A percentile compares a stretch with the other conserved stretches of the same genome.
Evolutionary conservation across 202 grass and related monocot species (phyloP).

Genomic region (Sporobolus alterniflorus): DNA sequence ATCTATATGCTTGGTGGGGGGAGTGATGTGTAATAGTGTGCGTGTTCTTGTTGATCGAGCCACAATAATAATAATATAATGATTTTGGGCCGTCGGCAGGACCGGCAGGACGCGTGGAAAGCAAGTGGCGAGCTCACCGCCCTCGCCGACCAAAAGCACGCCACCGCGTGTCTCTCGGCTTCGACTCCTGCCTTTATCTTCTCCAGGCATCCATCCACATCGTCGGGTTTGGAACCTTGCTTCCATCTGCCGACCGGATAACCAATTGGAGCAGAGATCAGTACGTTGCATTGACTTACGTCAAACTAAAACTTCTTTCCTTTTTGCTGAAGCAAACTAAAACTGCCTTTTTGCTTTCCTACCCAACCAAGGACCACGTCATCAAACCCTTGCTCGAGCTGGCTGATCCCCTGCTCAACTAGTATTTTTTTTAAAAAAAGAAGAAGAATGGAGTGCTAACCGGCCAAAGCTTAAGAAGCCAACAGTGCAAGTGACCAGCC

Average conservation of each 20-base stretch:
- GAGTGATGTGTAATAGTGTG: too few species aligned
- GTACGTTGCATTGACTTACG: too few species aligned
- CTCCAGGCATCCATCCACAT: background rate
- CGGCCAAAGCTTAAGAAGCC: too few species aligned
- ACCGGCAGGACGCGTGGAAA: background rate
- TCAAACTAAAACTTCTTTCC: background rate
- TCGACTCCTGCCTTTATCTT: background rate
- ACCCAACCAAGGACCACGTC: constrained; percentile 3
- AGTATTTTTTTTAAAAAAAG: background rate
- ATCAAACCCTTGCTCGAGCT: too few species aligned
- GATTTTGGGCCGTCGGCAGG: background rate
- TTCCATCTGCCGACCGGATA: background rate
- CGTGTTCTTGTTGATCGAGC: background rate
- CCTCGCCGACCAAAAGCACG: constrained; percentile 33
- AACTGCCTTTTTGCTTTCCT: too few species aligned
- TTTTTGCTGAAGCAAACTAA: background rate
- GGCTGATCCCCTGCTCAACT: background rate
- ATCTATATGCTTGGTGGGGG: background rate
- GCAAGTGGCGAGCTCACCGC: constrained; percentile 54
- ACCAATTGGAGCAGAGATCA: background rate
- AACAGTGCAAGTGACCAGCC: too few species aligned
- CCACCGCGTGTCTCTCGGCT: constrained; percentile 20
- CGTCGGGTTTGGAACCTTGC: background rate
- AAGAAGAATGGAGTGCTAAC: background rate
- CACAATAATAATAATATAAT: too few species aligned